Percentiles rank a stretch among this genome's conserved stretches.
These are phyloP conservation scores for Xylariales sp. DNA, from an alignment of 2,329 filamentous ascomycete genomes.

Conservation along the genomic window DNA sequence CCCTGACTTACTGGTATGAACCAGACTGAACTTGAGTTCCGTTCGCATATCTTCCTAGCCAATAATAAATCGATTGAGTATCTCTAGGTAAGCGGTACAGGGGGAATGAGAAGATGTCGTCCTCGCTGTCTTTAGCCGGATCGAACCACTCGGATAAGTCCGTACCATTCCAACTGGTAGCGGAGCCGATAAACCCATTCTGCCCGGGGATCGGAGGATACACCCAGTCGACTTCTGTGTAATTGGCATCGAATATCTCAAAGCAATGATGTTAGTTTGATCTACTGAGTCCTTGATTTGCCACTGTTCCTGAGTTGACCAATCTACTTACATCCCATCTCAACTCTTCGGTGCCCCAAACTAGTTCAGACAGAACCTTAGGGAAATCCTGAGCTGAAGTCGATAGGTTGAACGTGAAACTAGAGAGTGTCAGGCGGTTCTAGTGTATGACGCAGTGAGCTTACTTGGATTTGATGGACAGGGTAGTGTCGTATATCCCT, in stretches of 20 bases:
- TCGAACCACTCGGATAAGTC: conserved; percentile 28
- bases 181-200: conserved; percentile 37
- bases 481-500: conserved; percentile 5
- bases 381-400: conserved; percentile 19
- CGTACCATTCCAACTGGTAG: conserved; percentile 32
- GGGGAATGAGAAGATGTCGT: conserved; percentile 33
- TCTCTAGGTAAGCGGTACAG: conserved; percentile 27
- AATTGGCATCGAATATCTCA: conserved; percentile 32
- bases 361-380: conserved; percentile 13
- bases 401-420: conserved; percentile 21
- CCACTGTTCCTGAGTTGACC: too few relatives aligned
- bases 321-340: conserved; percentile 22
- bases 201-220: conserved; percentile 34
- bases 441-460: not conserved
- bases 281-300: too few relatives aligned
- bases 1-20: conserved; percentile 30
- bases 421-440: conserved; percentile 3
- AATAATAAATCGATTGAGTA: conserved; percentile 29
- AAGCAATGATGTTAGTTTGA: too few relatives aligned
- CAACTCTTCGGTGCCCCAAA: conserved; percentile 20
- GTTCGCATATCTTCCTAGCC: conserved; percentile 38
- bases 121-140: conserved; percentile 28
- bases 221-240: conserved; percentile 33
- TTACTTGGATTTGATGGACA: conserved; percentile 15
- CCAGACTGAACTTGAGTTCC: conserved; percentile 34